Conservation (phyloP, 2,329 filamentous ascomycete species). For the Raffaelea ambrosiae region DNA sequence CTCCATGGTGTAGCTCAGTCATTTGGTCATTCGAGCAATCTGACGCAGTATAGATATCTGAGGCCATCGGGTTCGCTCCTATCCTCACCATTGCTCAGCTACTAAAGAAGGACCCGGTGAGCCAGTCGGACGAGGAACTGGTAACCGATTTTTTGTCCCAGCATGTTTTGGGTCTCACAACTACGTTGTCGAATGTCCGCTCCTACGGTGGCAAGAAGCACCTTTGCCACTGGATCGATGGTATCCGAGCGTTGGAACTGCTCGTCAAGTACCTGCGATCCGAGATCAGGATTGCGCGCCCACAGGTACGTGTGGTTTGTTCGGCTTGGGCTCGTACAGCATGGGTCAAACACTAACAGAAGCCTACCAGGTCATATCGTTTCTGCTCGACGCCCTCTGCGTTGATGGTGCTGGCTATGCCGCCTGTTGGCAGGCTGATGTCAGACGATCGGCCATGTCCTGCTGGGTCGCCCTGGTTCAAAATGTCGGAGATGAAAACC, state of each 20-base stretch:
- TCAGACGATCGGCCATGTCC: slow-evolving; percentile 72
- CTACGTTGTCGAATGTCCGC: slow-evolving; percentile 63
- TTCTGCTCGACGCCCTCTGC: slow-evolving; percentile 73
- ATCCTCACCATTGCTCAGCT: slow-evolving; percentile 13
- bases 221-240: slow-evolving; percentile 13
- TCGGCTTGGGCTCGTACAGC: too few relatives aligned
- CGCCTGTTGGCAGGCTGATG: slow-evolving; percentile 16
- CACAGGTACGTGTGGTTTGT: slow-evolving; percentile 73
- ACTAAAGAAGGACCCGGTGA: slow-evolving; percentile 17
- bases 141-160: slow-evolving; percentile 71
- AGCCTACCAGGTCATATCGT: slow-evolving; percentile 70
- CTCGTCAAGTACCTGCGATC: slow-evolving; percentile 71
- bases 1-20: not conserved
- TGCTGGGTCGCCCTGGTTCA: slow-evolving; percentile 77
- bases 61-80: slow-evolving; percentile 4
- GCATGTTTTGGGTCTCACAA: slow-evolving; percentile 80
- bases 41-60: not conserved
- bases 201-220: slow-evolving; percentile 10
- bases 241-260: slow-evolving; percentile 73
- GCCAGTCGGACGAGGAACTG: slow-evolving; percentile 35
- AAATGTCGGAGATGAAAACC: slow-evolving; percentile 58
- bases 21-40: not conserved
- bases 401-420: slow-evolving; percentile 40
- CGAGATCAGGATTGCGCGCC: slow-evolving; percentile 69
- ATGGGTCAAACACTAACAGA: too few relatives aligned